These are phyloP conservation scores for Excoecaria cochinchinensis DNA, from an alignment of 345 rosid species.

Conservation along the genomic window DNA sequence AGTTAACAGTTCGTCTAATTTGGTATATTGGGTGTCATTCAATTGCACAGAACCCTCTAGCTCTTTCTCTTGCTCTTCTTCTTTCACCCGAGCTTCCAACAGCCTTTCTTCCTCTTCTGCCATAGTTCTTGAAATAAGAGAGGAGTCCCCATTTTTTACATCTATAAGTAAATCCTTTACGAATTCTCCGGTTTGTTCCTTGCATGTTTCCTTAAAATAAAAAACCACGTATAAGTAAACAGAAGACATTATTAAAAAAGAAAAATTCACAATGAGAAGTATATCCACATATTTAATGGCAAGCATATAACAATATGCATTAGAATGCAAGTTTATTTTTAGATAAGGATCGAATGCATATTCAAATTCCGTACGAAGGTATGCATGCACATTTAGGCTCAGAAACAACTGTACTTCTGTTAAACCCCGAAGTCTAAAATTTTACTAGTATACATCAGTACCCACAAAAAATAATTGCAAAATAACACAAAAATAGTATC, in stretches of 20 bases:
- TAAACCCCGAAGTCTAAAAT: background rate
- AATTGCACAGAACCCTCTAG: conserved; percentile 39
- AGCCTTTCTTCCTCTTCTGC: conserved; percentile 68
- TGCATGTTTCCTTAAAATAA: conserved; percentile 20
- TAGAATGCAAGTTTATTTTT: background rate
- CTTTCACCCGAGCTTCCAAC: conserved; percentile 44
- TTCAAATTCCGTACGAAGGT: background rate
- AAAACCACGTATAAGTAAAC: background rate
- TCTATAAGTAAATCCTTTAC: conserved; percentile 41
- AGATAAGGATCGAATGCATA: background rate
- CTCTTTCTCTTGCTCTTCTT: conserved; percentile 36
- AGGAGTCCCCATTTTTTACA: conserved; percentile 51
- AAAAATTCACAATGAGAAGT: background rate
- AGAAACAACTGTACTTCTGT: background rate
- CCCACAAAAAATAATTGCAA: background rate
- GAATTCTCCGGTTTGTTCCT: conserved; percentile 11
- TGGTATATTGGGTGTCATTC: conserved; percentile 58
- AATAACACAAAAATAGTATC: too few species aligned
- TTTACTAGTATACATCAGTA: background rate
- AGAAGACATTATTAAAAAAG: background rate
- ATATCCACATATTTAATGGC: background rate
- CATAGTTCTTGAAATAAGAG: conserved; percentile 54
- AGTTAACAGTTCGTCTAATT: conserved; percentile 77
- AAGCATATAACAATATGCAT: background rate
- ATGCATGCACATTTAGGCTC: background rate